phyloP scores from a whole-genome alignment of 2,329 filamentous ascomycete genomes.

The Talaromyces amestolkiae region DNA sequence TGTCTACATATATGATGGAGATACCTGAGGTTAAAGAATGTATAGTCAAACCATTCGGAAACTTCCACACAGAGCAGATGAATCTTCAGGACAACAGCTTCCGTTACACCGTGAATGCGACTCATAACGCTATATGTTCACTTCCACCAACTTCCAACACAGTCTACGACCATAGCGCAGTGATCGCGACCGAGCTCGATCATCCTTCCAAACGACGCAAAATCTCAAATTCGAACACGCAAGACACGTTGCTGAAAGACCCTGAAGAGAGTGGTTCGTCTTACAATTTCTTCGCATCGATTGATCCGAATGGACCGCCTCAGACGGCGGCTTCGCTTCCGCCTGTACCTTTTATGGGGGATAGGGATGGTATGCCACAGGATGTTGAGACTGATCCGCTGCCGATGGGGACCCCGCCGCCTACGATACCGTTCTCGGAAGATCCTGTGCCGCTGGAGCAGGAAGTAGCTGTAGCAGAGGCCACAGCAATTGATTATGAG shows the following conservation, averaged over 20 bases:
- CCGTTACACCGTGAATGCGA: not conserved
- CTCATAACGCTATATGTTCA: not conserved
- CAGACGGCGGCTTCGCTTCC: constrained; percentile 2
- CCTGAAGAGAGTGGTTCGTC: constrained; percentile 3
- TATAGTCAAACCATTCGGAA: constrained; percentile 5
- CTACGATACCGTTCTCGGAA: constrained; percentile 41
- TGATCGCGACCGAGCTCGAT: not conserved
- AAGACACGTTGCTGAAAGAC: constrained; percentile 5
- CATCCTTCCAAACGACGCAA: constrained; percentile 17
- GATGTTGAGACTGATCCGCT: constrained; percentile 22
- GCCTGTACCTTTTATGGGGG: not conserved
- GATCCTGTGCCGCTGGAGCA: constrained; percentile 24
- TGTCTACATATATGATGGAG: no score
- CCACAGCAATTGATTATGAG: not conserved
- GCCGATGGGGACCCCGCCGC: constrained; percentile 35
- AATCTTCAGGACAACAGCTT: constrained; percentile 5
- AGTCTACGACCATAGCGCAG: not conserved
- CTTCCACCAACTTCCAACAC: constrained; percentile 10
- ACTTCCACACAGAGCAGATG: not conserved
- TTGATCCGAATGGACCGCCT: not conserved
- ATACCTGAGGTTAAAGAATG: not conserved
- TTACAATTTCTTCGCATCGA: constrained; percentile 18
- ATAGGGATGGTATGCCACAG: not conserved
- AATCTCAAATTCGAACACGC: constrained; percentile 13
- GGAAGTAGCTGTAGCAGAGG: not conserved